Evolutionary conservation across 2,329 filamentous ascomycete species (phyloP), one percentile per base, ranked within the genome.

Genomic region (Penicillium sp.): DNA sequence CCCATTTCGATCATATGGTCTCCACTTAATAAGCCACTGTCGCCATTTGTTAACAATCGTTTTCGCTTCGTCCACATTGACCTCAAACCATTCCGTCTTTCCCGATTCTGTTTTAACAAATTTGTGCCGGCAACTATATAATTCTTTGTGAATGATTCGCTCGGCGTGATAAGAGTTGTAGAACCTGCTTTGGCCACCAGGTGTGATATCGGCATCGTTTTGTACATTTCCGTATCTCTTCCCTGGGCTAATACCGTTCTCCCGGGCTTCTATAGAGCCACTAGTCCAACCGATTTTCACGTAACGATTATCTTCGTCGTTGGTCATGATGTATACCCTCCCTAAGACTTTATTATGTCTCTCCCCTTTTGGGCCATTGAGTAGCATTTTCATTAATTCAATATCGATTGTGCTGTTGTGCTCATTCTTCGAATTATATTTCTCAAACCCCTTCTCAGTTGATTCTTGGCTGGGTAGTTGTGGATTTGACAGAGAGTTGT

Each of bases 221-320:
- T n/a, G 9, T 3, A 55, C 23, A 16, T 1, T 48, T 8, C 12
- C n/a, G n/a, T 26, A 1, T 9, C 3, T 18, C 3, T 6, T 6
- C 1, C 30, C 21, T 1, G 52, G 38, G n/a, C 46, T 55, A 5
- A 55, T 12, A 16, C 3, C 24, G 6, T 6, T n/a, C 12, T 42
- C 33, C 6, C 52, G 52, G 42, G 18, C 2, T 14, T 5, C 5
- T 6, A 1, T 8, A 48, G 33, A 20, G 16, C 16, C 12, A 18
- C 12, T 30, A 1, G 45, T 48, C 21, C 21, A 55, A 30, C 52
- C 52, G 3, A 55, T 55, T 23, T 55, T 55, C 11, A 55, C 24
- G 4, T 42, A n/a, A 3, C 45, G 21, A 8, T 21, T 3, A 16
- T 48, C 30, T 2, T 23, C 52, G 21, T 43, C 11, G n/a, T 1